Base-by-base conservation (phyloP, 1,284 basidiomycete species). In the Fomes fomentarius region DNA sequence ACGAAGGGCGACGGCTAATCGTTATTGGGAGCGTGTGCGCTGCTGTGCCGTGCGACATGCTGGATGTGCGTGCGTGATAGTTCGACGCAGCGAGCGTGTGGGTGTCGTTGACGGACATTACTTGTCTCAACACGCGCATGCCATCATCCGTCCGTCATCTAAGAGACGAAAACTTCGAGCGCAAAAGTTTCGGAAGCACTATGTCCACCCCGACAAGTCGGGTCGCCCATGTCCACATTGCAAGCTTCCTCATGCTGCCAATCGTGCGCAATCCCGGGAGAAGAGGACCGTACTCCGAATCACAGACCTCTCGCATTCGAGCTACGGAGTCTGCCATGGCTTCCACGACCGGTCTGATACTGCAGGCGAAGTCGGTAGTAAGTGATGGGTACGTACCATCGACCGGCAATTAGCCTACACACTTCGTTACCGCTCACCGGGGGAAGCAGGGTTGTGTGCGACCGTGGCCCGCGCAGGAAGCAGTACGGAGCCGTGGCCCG, bases 341-440 rank as follows among this genome's bases (percentile, higher is more conserved):
- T 9, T 7, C 28, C 28, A 30, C 28, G 9, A n/a, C 15, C 12
- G 31, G 22, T 31, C 30, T 37, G 40, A 34, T 26, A n/a, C 19
- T 34, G 41, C 21, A 35, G 17, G 21, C 30, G 17, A 9, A 48
- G 54, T 60, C 56, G 54, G 58, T 60, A 52, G 54, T 60, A 60
- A 54, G 58, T 60, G 54, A 56, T 60, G 52, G 46, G 38, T 49
- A 60, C 54, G 58, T 58, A 35, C 31, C n/a, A 15, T 25, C n/a
- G n/a, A 19, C 39, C 24, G 22, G 12, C 41, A 28, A 50, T 47
- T 55, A 60, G 47, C 52, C 47, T 57, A 55, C 50, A 53, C 30
- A 44, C 47, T 55, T 53, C 44, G 33, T 52, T 35, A 37, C 47
- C 56, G 41, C 50, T 41, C 33, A 35, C 41, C 25, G 22, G n/a